Percentiles rank a stretch among this genome's conserved stretches.
Conservation (phyloP, 164 flowering plant species). For the Pachysandra terminalis region DNA sequence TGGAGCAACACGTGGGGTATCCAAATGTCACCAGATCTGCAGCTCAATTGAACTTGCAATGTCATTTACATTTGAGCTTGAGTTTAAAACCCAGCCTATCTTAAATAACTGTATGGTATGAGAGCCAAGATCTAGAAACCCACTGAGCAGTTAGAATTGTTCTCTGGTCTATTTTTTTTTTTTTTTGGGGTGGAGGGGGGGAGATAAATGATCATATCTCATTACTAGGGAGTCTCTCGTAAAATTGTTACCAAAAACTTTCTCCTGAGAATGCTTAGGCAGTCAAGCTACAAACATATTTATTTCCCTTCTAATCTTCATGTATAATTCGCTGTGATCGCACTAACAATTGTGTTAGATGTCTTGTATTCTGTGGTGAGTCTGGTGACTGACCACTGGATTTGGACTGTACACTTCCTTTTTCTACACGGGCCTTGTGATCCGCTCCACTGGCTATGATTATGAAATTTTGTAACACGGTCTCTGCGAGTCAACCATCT, state of each 20-base stretch:
- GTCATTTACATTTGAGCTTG: constrained; percentile 11
- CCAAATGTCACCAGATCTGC: background rate
- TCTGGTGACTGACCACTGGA: background rate
- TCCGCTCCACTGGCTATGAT: too few relatives aligned
- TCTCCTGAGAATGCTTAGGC: background rate
- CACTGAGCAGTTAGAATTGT: background rate
- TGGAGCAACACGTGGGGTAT: background rate
- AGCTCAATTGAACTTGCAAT: background rate
- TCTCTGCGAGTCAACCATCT: too few relatives aligned
- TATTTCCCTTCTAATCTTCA: background rate
- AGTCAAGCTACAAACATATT: background rate
- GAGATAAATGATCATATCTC: background rate
- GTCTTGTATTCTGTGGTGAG: background rate
- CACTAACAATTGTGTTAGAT: background rate
- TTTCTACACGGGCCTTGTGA: too few relatives aligned
- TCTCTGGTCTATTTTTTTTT: background rate
- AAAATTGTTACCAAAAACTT: too few relatives aligned
- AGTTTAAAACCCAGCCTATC: background rate
- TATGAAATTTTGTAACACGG: too few relatives aligned
- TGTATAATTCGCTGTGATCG: background rate
- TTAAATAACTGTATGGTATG: background rate
- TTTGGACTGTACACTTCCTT: too few relatives aligned
- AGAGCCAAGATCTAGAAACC: background rate
- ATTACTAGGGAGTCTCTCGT: background rate
- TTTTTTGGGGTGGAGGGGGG: too few relatives aligned